Percentiles rank a stretch among this genome's conserved stretches.
Conservation (phyloP, 441 rosid genomes). For the Populus hybrid region DNA sequence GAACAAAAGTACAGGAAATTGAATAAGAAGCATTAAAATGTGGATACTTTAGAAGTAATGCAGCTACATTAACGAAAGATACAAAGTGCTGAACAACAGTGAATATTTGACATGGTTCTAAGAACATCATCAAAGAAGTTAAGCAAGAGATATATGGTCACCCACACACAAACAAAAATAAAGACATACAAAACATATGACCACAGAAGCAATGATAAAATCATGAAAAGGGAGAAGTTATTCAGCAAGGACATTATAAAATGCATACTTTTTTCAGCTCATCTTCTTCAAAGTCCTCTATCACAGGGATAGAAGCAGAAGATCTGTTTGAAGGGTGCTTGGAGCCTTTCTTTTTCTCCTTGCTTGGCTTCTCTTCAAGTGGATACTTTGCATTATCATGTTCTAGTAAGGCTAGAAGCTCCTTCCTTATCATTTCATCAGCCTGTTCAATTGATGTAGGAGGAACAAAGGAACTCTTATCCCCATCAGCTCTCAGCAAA, state of each 20-base stretch:
- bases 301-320: slow-evolving; percentile 45
- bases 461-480: no score
- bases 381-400: slow-evolving; percentile 99
- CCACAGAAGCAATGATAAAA: background rate
- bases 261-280: slow-evolving; percentile 70
- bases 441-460: no score
- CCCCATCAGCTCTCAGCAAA: no score
- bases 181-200: background rate
- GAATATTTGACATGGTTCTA: background rate
- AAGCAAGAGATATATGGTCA: background rate
- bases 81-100: background rate
- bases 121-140: background rate
- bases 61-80: background rate
- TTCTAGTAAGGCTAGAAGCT: slow-evolving; percentile 73
- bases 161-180: background rate
- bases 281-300: slow-evolving; percentile 81
- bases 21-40: background rate
- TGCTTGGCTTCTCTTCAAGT: slow-evolving; percentile 61
- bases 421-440: slow-evolving; percentile 85
- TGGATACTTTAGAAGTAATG: background rate
- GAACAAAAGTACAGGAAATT: background rate
- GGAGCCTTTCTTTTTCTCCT: slow-evolving; percentile 76
- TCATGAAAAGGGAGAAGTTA: background rate
- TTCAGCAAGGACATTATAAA: slow-evolving; percentile 1
- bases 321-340: slow-evolving; percentile 61